phyloP scores from a whole-genome alignment of 2,329 filamentous ascomycete species.

The Colletotrichum brevisporum region DNA sequence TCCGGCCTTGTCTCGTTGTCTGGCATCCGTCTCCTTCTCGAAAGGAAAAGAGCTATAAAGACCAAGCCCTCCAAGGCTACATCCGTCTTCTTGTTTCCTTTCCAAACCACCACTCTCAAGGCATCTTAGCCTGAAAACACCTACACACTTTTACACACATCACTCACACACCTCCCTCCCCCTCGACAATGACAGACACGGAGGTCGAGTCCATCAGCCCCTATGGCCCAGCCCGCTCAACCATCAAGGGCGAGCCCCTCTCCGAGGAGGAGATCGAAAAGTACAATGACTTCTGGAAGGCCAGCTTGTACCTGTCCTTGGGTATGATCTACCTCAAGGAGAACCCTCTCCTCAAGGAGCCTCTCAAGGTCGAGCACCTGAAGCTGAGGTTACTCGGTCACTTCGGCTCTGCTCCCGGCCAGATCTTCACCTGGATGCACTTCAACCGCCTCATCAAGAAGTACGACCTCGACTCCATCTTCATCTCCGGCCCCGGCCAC shows the following conservation, averaged over 20 bases:
- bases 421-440: slow-evolving; percentile 86
- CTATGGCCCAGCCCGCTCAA: slow-evolving; percentile 76
- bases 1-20: neutral
- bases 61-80: slow-evolving; percentile 10
- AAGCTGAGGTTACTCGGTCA: slow-evolving; percentile 83
- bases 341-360: slow-evolving; percentile 80
- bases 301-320: slow-evolving; percentile 80
- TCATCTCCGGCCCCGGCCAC: slow-evolving; percentile 83
- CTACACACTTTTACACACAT: slow-evolving; percentile 4
- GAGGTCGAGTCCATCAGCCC: slow-evolving; percentile 71
- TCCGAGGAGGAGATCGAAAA: slow-evolving; percentile 76
- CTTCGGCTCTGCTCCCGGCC: slow-evolving; percentile 85
- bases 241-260: slow-evolving; percentile 73
- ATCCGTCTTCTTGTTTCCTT: slow-evolving; percentile 1
- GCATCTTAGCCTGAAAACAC: slow-evolving; percentile 47
- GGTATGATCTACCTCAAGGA: slow-evolving; percentile 86
- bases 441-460: slow-evolving; percentile 88
- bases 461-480: slow-evolving; percentile 79
- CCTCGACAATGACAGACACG: slow-evolving; percentile 43
- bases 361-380: slow-evolving; percentile 77
- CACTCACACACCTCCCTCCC: slow-evolving; percentile 16
- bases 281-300: slow-evolving; percentile 81
- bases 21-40: neutral
- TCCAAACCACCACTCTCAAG: slow-evolving; percentile 26
- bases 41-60: slow-evolving; percentile 32